A percentile compares a stretch with the other conserved stretches of the same genome.
Conservation (phyloP, 2,329 filamentous ascomycete species). For the Colletotrichum theobromicola region DNA sequence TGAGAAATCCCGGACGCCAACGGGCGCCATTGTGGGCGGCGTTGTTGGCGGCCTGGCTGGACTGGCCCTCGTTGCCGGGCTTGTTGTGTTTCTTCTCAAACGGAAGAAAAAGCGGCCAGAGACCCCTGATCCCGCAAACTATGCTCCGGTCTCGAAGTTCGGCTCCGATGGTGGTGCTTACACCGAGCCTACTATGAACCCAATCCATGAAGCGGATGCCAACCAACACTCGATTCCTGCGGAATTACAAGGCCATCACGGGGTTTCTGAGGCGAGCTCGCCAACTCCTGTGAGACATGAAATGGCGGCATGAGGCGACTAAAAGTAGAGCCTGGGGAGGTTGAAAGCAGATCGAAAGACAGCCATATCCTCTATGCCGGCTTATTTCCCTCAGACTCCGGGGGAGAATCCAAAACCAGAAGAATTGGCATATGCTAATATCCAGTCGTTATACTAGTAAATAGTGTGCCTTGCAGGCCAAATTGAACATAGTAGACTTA, state of each 20-base stretch:
- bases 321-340: no score
- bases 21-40: not conserved
- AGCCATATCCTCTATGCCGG: no score
- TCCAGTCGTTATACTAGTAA: no score
- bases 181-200: rapidly evolving
- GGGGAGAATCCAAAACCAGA: no score
- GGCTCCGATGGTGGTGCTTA: not conserved
- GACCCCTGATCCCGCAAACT: not conserved
- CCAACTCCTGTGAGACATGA: not conserved
- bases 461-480: no score
- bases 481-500: no score
- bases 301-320: not conserved
- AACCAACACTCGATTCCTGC: not conserved
- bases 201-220: not conserved
- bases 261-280: not conserved
- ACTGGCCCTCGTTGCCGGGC: rapidly evolving
- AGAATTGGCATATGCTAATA: no score
- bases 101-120: not conserved
- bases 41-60: not conserved
- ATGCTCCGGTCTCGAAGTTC: not conserved
- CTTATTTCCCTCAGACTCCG: no score
- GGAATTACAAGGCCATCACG: not conserved
- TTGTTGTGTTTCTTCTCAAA: not conserved
- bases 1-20: rapidly evolving
- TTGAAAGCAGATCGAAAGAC: no score